Conservation (phyloP, 2,329 filamentous ascomycete species). For the Trichoderma semiorbis region DNA sequence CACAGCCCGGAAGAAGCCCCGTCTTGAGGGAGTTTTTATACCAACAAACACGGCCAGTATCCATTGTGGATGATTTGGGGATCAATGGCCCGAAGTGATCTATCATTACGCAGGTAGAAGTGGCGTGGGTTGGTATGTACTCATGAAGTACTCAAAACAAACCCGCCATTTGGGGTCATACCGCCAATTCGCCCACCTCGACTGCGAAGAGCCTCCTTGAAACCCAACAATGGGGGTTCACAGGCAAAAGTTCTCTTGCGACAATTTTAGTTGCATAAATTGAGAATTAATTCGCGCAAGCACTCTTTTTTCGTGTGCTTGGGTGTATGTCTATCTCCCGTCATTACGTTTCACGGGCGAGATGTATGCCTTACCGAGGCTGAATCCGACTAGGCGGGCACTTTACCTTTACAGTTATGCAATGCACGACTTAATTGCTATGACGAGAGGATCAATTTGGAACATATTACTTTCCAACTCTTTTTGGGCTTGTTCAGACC, state of each 20-base stretch:
- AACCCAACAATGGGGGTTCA: not conserved
- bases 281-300: not conserved
- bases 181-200: not conserved
- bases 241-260: not conserved
- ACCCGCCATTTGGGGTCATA: not conserved
- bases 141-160: not conserved
- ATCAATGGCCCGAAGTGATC: not conserved
- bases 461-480: not conserved
- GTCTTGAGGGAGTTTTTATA: not conserved
- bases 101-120: not conserved
- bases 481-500: not conserved
- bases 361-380: not conserved
- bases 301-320: not conserved
- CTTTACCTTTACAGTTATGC: not conserved
- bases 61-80: not conserved
- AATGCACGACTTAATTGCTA: not conserved
- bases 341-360: not conserved
- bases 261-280: not conserved
- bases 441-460: not conserved
- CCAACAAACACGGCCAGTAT: not conserved
- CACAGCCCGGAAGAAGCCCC: no score
- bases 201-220: not conserved
- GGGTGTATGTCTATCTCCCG: not conserved
- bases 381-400: not conserved
- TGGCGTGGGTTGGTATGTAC: not conserved